These are phyloP conservation scores for Zoysia pacifica DNA, from an alignment of 176 grass and related monocot species.

Conservation along the genomic window DNA sequence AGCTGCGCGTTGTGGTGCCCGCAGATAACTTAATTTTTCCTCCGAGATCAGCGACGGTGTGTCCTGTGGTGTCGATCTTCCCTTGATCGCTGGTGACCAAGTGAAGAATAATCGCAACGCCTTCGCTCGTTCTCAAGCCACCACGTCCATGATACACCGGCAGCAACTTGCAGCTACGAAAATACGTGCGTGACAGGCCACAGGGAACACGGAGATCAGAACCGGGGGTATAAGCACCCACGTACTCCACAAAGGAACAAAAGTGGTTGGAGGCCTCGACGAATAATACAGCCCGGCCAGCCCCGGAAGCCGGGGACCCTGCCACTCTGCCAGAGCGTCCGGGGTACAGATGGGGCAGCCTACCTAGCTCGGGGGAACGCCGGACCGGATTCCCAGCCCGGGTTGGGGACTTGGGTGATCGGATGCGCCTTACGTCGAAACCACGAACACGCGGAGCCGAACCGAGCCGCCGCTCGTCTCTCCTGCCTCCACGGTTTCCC, in stretches of 20 bases:
- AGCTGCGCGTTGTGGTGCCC: neutral
- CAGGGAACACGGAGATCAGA: neutral
- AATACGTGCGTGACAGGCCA: conserved; percentile 16
- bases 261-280: conserved; percentile 10
- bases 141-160: no score
- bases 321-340: conserved; percentile 32
- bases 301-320: conserved; percentile 29
- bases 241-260: neutral
- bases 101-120: no score
- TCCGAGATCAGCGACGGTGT: neutral
- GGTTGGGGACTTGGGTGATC: neutral
- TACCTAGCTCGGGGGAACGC: no score
- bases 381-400: neutral
- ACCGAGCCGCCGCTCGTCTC: neutral
- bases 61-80: no score
- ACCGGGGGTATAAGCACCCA: neutral
- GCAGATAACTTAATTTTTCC: neutral
- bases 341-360: conserved; percentile 5
- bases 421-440: neutral
- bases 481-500: neutral
- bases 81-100: no score
- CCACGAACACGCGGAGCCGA: neutral
- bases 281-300: conserved; percentile 23
- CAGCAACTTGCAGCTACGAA: no score
- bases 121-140: no score